phyloP scores from a whole-genome alignment of 257 asterid genomes.

The Forsythia suspensa region DNA sequence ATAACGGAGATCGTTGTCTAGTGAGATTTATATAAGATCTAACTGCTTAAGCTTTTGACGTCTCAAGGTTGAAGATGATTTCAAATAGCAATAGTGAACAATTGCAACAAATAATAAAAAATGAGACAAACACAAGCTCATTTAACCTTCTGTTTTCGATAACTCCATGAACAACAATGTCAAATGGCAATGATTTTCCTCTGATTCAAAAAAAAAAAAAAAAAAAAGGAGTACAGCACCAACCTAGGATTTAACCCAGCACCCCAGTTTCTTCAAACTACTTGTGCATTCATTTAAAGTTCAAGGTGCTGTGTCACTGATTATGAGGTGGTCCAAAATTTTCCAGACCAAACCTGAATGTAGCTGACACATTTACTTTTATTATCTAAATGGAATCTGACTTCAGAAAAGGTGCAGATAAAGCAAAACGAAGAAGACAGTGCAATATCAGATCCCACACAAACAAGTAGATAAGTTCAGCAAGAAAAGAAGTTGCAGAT shows the following conservation, averaged over 20 bases:
- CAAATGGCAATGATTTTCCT: not conserved
- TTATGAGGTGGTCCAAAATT: not conserved
- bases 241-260: not conserved
- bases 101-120: not conserved
- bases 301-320: not conserved
- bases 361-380: not conserved
- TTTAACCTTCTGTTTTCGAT: not conserved
- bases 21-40: not conserved
- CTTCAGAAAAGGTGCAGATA: slow-evolving; percentile 5
- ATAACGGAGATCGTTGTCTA: not conserved
- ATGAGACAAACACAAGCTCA: not conserved
- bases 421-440: not conserved
- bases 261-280: slow-evolving; percentile 1
- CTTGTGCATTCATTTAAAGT: not conserved
- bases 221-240: not conserved
- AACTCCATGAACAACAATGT: slow-evolving; percentile 1
- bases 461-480: slow-evolving; percentile 12
- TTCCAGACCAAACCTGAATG: not conserved
- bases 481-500: slow-evolving; percentile 18
- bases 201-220: too few relatives aligned
- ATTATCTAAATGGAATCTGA: not conserved
- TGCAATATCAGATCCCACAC: not conserved
- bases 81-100: not conserved
- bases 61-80: not conserved
- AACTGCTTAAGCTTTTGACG: not conserved